These are phyloP conservation scores for Neofusicoccum parvum DNA, from an alignment of 2,329 filamentous ascomycete species.

Conservation along the genomic window DNA sequence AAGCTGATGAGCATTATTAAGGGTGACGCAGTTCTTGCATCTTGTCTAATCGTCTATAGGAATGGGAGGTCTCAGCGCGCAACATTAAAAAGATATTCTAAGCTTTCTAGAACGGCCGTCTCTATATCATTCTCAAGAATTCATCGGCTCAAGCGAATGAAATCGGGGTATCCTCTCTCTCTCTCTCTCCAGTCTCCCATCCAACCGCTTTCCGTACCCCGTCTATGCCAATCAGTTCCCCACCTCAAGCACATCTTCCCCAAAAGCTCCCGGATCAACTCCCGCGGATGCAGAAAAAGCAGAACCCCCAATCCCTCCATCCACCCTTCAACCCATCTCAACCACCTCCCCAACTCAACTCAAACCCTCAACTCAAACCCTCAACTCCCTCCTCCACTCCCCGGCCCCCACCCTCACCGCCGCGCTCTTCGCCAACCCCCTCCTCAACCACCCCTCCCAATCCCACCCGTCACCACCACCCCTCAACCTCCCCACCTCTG, in stretches of 20 bases:
- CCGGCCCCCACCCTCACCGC: slow-evolving; percentile 35
- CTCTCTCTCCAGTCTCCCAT: background rate
- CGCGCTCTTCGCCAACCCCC: slow-evolving; percentile 38
- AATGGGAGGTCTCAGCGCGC: background rate
- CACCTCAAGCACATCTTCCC: background rate
- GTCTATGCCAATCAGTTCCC: background rate
- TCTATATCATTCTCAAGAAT: background rate
- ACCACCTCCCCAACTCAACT: background rate
- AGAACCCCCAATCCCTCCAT: background rate
- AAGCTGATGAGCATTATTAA: too few relatives aligned
- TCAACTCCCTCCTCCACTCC: slow-evolving; percentile 32
- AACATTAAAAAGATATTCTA: background rate
- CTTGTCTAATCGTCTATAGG: background rate
- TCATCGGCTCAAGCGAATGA: slow-evolving; percentile 5
- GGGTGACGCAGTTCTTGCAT: too few relatives aligned
- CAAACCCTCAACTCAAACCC: too few relatives aligned
- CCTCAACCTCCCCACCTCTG: background rate
- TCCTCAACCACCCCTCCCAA: slow-evolving; percentile 39
- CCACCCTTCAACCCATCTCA: too few relatives aligned
- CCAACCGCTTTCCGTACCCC: background rate
- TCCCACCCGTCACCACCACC: slow-evolving; percentile 19
- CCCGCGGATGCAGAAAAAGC: background rate
- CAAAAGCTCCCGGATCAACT: background rate
- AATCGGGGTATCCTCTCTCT: slow-evolving; percentile 14
- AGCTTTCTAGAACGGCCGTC: background rate